Evolutionary conservation across 257 asterid species (phyloP).

Genomic region (Rhazya stricta): DNA sequence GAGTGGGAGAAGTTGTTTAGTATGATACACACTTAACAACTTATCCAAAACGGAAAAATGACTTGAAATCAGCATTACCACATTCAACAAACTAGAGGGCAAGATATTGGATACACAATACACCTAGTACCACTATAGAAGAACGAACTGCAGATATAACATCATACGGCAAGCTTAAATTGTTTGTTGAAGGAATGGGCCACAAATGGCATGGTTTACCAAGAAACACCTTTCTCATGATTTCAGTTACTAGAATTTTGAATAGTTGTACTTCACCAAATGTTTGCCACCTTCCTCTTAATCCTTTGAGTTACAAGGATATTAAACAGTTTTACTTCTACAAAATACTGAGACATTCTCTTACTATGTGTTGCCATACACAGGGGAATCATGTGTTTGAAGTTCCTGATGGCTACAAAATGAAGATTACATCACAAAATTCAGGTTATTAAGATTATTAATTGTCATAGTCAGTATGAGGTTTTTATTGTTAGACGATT

Average conservation of each 20-base stretch:
- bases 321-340: not conserved
- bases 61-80: not conserved
- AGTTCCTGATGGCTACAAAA: slow-evolving; percentile 85
- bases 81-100: not conserved
- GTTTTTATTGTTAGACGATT: not conserved
- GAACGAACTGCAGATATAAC: not conserved
- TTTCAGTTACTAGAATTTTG: not conserved
- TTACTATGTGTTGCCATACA: slow-evolving; percentile 22
- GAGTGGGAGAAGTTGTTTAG: not conserved
- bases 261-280: not conserved
- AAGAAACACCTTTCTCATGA: not conserved
- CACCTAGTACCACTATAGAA: not conserved
- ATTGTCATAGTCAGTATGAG: not conserved
- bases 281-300: not conserved
- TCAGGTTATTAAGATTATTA: slow-evolving; percentile 47
- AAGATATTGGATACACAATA: not conserved
- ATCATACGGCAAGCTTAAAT: not conserved
- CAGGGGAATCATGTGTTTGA: slow-evolving; percentile 88
- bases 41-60: not conserved
- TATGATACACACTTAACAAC: not conserved
- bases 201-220: not conserved
- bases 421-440: slow-evolving; percentile 63
- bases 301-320: not conserved
- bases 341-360: not conserved
- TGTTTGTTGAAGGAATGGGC: not conserved